These are phyloP conservation scores for Chlamydomonas reinhardtii DNA, from an alignment of 163 green algal species.

Conservation along the genomic window DNA sequence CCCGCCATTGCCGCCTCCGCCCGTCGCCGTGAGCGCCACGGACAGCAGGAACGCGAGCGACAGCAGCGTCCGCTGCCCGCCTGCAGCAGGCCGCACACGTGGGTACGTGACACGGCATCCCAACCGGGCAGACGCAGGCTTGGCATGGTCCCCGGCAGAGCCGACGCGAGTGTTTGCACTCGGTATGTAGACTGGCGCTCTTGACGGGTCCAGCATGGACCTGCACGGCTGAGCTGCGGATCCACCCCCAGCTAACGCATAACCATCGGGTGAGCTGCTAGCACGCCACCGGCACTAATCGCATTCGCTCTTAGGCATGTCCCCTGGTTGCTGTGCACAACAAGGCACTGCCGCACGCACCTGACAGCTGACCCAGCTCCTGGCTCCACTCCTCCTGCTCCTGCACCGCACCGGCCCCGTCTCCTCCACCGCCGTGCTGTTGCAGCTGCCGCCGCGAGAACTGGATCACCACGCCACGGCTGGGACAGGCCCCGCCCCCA, in stretches of 20 bases:
- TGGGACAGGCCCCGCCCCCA: slow-evolving; percentile 3
- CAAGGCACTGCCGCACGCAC: not conserved
- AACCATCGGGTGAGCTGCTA: no score
- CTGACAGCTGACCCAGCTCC: slow-evolving; percentile 56
- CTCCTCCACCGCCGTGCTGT: not conserved
- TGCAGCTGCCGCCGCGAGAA: slow-evolving; percentile 4
- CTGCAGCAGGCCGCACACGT: not conserved
- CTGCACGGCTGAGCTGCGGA: no score
- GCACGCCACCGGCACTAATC: no score
- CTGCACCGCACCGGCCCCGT: not conserved
- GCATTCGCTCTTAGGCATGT: no score
- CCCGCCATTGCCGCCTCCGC: not conserved
- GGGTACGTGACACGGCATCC: no score
- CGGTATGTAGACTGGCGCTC: no score
- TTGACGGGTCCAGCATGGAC: no score
- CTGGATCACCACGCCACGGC: slow-evolving; percentile 22
- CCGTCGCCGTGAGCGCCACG: not conserved
- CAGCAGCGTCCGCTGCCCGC: slow-evolving; percentile 60
- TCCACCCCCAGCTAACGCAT: no score
- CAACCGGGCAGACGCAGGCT: no score
- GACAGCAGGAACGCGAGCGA: slow-evolving; percentile 60
- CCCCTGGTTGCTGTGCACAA: no score
- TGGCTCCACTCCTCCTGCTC: slow-evolving; percentile 17
- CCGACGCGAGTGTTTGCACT: no score
- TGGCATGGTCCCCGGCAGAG: no score